Evolutionary conservation across 129 eudicot genomes (phyloP), one percentile per base, ranked within the genome.

Genomic region (Heracleum sosnowskyi): DNA sequence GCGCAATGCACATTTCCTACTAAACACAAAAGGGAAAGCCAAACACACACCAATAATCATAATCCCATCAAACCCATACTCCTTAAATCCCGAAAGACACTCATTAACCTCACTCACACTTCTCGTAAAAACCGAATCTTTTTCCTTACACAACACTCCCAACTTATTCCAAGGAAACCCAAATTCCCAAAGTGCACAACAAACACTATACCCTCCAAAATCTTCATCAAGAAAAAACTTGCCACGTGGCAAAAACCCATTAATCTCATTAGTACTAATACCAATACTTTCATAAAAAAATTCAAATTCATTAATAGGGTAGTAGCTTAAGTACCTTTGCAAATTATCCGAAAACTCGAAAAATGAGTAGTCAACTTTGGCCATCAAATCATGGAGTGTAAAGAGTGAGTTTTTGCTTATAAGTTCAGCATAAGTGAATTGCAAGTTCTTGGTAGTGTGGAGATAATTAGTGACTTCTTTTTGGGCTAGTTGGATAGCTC

Each of bases 281-380:
- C 96, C 97, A 77, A 92, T 90, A 75, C 97, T 92, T 78, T 92
- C 97, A 53, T 78, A 92, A 80, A 92, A 88, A 69, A 92, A 86
- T 20, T 88, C 93, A 55, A 90, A 86, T 66, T 92, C 97, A 70
- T 92, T 90, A 79, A 92, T 83, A 9, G 97, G 97, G 37, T 92
- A 86, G 83, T 92, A 92, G 86, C 97, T 86, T 62, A 92, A 78
- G 75, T 83, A 88, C 73, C 80, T 83, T 33, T 80, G 87, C 11
- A 92, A 60, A 20, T 90, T 85, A 66, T 69, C 76, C 34, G 79
- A 62, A 69, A 83, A 92, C 1, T 73, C 80, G 1, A 85, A 46
- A 22, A 87, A 64, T 1, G 92, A 78, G 60, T 83, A 88, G 0
- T 86, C 69, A 12, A 92, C 83, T 76, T 85, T 81, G 1, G 89